Evolutionary conservation across 176 grass and related monocot species (phyloP), one percentile per base, ranked within the genome.

Genomic region (Miscanthus lutarioriparius): DNA sequence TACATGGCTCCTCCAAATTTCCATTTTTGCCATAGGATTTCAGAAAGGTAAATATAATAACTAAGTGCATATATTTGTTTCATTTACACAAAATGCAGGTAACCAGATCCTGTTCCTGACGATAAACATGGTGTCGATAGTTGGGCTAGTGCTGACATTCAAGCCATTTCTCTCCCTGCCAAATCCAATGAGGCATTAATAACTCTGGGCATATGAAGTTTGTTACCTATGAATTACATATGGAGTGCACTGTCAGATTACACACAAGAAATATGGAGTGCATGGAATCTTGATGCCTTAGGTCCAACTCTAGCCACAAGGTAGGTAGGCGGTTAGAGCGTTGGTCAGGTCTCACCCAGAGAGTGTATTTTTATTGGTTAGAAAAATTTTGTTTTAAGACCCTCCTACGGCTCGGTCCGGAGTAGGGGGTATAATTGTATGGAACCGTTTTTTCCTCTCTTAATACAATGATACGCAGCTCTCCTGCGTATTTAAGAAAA

Each of bases 71-170:
- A 19, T 71, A 45, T 17, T 48, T 69, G 27, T 53, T 64, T 37
- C 67, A 62, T 66, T 47, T 54, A 39, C 76, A 38, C 6, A 15
- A 78, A 28, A 79, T 90, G 75, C 88, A 93, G 91, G 91, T 77
- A 89, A 94, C 81, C 92, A 94, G 26, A 78, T 94, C 54, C 32
- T 91, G 47, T 94, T 94, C 89, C 47, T 86, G 70, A 82, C 89
- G 44, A 40, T 94, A 37, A 91, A 78, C 66, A 71, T 87, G 80
- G 86, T 91, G 15, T 85, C 80, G 2, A 12, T 91, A 16, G 48
- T 89, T 30, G 83, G 92, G n/a, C 43, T 94, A 27, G 11, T 74
- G 2, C 64, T 94, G 59, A 86, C 83, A 3, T 89, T 89, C 83
- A 87, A 49, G 64, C 89, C 80, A 70, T 94, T 89, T 45, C 86